Conservation (phyloP, 345 rosid species). For the Gossypium sturtianum region DNA sequence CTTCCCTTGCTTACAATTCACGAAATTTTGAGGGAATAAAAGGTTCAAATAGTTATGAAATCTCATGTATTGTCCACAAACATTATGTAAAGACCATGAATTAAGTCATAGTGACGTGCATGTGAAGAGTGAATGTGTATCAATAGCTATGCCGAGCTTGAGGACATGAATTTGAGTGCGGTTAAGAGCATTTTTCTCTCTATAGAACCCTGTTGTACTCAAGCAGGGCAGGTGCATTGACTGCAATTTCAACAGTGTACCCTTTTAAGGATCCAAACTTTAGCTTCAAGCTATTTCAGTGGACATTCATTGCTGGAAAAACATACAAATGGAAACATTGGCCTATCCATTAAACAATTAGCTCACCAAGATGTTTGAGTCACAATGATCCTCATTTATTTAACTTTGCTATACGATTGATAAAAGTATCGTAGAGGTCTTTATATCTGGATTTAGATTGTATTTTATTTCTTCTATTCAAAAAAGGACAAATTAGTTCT, state of each 20-base stretch:
- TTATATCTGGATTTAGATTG: too few species aligned
- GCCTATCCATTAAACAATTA: background rate
- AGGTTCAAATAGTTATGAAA: background rate
- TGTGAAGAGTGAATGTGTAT: background rate
- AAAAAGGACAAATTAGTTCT: too few species aligned
- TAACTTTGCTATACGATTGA: too few species aligned
- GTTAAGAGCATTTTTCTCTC: too few species aligned
- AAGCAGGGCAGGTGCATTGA: background rate
- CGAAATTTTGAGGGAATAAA: background rate
- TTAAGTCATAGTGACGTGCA: background rate
- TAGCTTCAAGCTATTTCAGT: slow-evolving; percentile 85
- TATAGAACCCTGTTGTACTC: background rate
- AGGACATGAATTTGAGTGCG: too few species aligned
- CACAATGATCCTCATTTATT: too few species aligned
- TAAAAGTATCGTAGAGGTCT: too few species aligned
- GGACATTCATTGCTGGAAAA: slow-evolving; percentile 36
- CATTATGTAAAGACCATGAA: background rate
- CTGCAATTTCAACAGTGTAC: background rate
- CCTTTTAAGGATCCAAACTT: slow-evolving; percentile 61
- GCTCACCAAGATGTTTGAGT: slow-evolving; percentile 49
- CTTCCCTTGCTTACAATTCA: background rate
- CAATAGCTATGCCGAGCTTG: background rate
- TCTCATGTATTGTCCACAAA: background rate
- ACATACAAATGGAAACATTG: background rate
- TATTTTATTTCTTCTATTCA: too few species aligned